Base-by-base conservation (phyloP, 352 stramenopile species). In the Pythium rishiriense region DNA sequence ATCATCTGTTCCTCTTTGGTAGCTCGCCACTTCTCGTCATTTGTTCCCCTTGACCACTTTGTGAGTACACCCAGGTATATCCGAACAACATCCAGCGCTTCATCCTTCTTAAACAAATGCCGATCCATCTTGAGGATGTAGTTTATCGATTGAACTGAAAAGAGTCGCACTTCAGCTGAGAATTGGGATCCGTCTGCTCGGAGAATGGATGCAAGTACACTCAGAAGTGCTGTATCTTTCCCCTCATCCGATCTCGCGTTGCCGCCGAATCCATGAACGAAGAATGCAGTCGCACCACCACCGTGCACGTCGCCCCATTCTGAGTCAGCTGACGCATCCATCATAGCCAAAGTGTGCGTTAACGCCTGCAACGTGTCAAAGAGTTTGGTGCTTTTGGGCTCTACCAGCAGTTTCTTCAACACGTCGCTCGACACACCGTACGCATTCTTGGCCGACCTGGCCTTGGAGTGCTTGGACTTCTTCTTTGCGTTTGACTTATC, bases 81-180 rank as follows among this genome's bases (percentile, higher is more conserved):
- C 0, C 58, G 60, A 6, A 90, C 70, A 47, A 83, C 61, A n/a
- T 81, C 70, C 24, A 81, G 31, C 28, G 81, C 73, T 5, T 77
- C 72, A 4, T 79, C 64, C 15, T 81, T 74, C 15, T 78, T 62
- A 49, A 89, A 82, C 54, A 87, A 64, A 45, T 87, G 74, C 11
- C 75, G 70, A 55, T 95, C 84, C 80, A 95, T 81, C 67, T 93
- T 95, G 50, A 93, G 72, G 43, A 95, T 60, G 66, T 95, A 95
- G 62, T 93, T 93, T 66, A 93, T 85, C 6, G 86, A 92, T 57
- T 95, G 86, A 24, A 91, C 64, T 1, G 84, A 81, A 29, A 94
- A 64, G 0, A 91, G 62, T 3, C 82, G 76, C 25, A 85, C 69
- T 66, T 88, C 75, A 10, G 72, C 37, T 2, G 72, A 41, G 64